phyloP scores from a whole-genome alignment of 2,329 filamentous ascomycete species.

The Epichloe sibirici region DNA sequence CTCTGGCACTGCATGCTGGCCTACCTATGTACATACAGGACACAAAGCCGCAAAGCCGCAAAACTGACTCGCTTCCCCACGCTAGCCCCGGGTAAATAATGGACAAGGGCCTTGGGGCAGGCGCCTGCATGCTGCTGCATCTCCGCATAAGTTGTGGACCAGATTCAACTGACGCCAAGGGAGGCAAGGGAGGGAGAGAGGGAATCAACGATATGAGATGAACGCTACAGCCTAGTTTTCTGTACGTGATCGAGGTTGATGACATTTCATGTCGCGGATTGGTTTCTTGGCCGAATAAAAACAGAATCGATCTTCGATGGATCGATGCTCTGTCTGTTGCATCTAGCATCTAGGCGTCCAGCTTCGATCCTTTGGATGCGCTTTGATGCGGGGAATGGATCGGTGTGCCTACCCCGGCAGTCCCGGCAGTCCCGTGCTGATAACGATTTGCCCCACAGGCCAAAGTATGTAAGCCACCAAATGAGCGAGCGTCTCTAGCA shows the following conservation, averaged over 20 bases:
- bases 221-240: neutral
- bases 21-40: neutral
- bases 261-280: neutral
- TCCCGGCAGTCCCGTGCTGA: neutral
- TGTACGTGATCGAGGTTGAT: neutral
- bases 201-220: neutral
- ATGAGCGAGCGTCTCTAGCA: neutral
- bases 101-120: neutral
- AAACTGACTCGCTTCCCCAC: no score
- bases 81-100: neutral
- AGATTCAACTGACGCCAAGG: neutral
- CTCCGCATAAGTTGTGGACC: neutral
- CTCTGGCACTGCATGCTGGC: neutral
- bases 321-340: no score
- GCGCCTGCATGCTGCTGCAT: no score
- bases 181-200: no score
- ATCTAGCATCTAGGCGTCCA: no score
- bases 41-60: no score
- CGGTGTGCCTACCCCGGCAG: neutral
- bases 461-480: constrained; percentile 2
- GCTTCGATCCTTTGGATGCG: neutral
- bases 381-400: neutral
- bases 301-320: no score
- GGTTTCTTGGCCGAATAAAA: no score
- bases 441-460: neutral